phyloP scores from a whole-genome alignment of 106 monocot genomes.

The Allium fistulosum region DNA sequence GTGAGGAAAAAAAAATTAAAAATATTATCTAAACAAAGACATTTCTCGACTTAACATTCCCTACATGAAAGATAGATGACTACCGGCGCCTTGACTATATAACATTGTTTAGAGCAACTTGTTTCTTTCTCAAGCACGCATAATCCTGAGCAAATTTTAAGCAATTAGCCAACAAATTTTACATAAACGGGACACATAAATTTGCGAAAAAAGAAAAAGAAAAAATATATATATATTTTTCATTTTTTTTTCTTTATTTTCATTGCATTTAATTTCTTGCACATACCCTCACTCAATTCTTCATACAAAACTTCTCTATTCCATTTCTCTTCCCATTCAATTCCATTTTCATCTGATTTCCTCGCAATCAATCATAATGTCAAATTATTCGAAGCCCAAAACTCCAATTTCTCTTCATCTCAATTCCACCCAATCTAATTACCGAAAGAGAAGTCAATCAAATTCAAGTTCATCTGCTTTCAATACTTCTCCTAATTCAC shows the following conservation, averaged over 20 bases:
- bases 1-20: too few species aligned
- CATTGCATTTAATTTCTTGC: neutral
- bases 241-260: neutral
- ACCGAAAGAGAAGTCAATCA: neutral
- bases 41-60: too few species aligned
- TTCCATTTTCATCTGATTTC: neutral
- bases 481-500: neutral
- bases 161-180: too few species aligned
- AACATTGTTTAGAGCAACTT: too few species aligned
- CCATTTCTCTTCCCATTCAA: neutral
- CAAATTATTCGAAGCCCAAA: neutral
- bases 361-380: neutral
- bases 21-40: too few species aligned
- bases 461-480: neutral
- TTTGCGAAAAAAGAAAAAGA: neutral
- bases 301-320: neutral
- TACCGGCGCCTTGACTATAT: too few species aligned
- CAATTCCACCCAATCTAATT: too few species aligned
- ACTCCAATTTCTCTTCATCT: too few species aligned
- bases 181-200: too few species aligned
- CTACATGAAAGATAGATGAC: too few species aligned
- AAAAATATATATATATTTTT: neutral
- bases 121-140: too few species aligned
- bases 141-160: too few species aligned
- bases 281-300: slow-evolving; percentile 1